Evolutionary conservation across 768 basidiomycete genomes (phyloP).

Genomic region (Lactarius sanguifluus): DNA sequence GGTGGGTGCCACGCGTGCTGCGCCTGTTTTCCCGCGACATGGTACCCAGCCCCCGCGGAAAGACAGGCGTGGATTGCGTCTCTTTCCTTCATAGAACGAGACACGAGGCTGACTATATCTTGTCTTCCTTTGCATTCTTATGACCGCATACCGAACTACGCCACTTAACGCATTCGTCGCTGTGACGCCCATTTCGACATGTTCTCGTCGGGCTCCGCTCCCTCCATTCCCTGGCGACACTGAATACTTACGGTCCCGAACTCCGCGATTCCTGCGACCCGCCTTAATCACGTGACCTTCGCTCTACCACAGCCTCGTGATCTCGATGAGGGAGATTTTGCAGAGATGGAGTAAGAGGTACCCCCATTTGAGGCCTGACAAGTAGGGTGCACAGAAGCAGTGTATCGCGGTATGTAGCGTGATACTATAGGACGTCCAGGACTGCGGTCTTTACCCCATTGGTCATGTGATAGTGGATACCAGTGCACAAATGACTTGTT

Average conservation of each 20-base stretch:
- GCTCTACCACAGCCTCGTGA: constrained; percentile 70
- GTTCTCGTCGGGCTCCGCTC: constrained; percentile 2
- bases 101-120: constrained; percentile 17
- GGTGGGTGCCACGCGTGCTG: constrained; percentile 43
- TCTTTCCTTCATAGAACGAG: constrained; percentile 19
- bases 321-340: constrained; percentile 91
- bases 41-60: constrained; percentile 5
- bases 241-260: constrained; percentile 8
- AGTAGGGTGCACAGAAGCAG: not conserved
- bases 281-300: constrained; percentile 6
- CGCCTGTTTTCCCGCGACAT: constrained; percentile 14
- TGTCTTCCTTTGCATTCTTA: constrained; percentile 17
- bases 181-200: constrained; percentile 18
- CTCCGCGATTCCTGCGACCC: not conserved
- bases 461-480: constrained; percentile 14
- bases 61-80: constrained; percentile 18
- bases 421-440: not conserved
- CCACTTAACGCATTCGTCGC: constrained; percentile 21
- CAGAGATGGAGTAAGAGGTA: constrained; percentile 57
- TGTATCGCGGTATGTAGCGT: constrained; percentile 3
- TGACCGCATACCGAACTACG: constrained; percentile 18
- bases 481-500: not conserved
- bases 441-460: not conserved
- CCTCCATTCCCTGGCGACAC: constrained; percentile 4
- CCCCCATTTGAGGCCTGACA: constrained; percentile 4